phyloP scores from a whole-genome alignment of 2,329 filamentous ascomycete genomes.

The Hyphodiscus sp. region DNA sequence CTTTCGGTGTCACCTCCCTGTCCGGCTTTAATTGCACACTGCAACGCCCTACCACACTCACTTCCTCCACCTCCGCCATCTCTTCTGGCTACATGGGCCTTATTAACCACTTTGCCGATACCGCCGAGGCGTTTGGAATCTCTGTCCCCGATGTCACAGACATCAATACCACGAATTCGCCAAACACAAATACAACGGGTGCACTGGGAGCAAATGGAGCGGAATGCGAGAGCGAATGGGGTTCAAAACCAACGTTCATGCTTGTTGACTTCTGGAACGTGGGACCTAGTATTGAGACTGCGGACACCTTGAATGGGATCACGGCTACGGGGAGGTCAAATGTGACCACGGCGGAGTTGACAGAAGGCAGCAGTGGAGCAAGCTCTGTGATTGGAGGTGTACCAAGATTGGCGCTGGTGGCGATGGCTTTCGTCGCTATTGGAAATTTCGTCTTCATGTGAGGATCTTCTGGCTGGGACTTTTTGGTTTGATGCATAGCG shows the following conservation, averaged over 20 bases:
- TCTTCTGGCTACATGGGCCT: conserved; percentile 58
- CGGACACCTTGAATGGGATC: conserved; percentile 61
- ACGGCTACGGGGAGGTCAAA: conserved; percentile 23
- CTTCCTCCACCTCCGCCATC: conserved; percentile 45
- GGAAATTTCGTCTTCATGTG: background rate
- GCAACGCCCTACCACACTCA: conserved; percentile 53
- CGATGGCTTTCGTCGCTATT: background rate
- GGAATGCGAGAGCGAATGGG: conserved; percentile 51
- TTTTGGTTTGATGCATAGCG: background rate
- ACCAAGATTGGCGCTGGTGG: background rate
- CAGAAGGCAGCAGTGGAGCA: conserved; percentile 1
- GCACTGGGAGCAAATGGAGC: conserved; percentile 47
- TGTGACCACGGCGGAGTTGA: conserved; percentile 20
- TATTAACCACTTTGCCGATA: conserved; percentile 76
- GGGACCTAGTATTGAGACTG: conserved; percentile 61
- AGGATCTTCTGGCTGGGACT: background rate
- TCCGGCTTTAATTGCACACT: conserved; percentile 67
- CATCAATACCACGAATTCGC: conserved; percentile 59
- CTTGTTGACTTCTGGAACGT: conserved; percentile 77
- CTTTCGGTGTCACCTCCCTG: conserved; percentile 56
- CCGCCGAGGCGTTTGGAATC: conserved; percentile 45
- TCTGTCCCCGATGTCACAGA: conserved; percentile 54
- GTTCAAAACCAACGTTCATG: conserved; percentile 61
- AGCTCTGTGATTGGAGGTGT: background rate
- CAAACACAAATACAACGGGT: conserved; percentile 46